Conservation (phyloP, 768 basidiomycete species). For the Agaricus blazei region DNA sequence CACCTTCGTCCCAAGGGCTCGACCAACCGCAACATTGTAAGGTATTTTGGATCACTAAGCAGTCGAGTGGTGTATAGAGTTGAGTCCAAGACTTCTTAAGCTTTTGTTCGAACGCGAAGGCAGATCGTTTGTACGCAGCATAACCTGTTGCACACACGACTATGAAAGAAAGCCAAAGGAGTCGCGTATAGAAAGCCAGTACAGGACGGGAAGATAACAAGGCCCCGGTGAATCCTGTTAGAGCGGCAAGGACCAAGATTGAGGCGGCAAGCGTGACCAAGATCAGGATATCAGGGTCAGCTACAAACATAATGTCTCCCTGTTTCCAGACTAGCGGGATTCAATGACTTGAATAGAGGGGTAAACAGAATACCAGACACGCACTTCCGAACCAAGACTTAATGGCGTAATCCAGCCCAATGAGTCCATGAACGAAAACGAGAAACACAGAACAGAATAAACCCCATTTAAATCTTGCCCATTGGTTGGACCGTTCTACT, state of each 20-base stretch:
- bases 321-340: conserved; percentile 45
- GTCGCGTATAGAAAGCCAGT: conserved; percentile 59
- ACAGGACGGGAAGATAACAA: conserved; percentile 65
- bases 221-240: conserved; percentile 55
- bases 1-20: conserved; percentile 54
- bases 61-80: conserved; percentile 49
- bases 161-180: conserved; percentile 61
- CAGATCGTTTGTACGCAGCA: conserved; percentile 53
- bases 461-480: conserved; percentile 63
- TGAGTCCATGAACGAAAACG: conserved; percentile 51
- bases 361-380: conserved; percentile 14
- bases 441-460: conserved; percentile 49
- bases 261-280: conserved; percentile 56
- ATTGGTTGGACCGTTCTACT: conserved; percentile 19
- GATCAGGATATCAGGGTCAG: conserved; percentile 50
- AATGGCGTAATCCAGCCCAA: conserved; percentile 44
- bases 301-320: conserved; percentile 59
- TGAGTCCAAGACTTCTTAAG: conserved; percentile 65
- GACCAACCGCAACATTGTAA: conserved; percentile 66
- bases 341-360: not conserved
- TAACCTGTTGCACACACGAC: conserved; percentile 60
- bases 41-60: conserved; percentile 55
- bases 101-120: conserved; percentile 61
- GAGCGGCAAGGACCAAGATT: conserved; percentile 50
- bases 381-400: conserved; percentile 57